Base-by-base conservation (phyloP, 2,329 filamentous ascomycete species). In the Ceratocystis cubensis region DNA sequence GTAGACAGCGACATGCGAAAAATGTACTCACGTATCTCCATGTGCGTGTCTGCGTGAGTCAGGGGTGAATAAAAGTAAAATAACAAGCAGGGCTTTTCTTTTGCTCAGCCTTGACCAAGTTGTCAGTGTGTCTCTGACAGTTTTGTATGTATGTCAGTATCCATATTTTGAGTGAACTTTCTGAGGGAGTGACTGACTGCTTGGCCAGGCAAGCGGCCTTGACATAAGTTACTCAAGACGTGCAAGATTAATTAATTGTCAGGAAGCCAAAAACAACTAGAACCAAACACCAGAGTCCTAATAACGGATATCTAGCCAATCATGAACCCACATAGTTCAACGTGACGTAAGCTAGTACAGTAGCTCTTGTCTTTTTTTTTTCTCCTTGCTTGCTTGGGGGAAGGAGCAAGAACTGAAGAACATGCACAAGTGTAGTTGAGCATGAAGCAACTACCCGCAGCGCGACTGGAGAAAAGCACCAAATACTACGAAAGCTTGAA, bases 251-350 rank as follows among this genome's bases (percentile, higher is more conserved):
- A 41, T 41, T 41, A 15, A 15, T 3, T 28, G 48, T 4, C 48
- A 53, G 17, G 48, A 53, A 15, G 37, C 37, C 37, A 41, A 41
- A 41, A 41, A 41, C 37, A 41, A 41, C 37, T 1, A 41, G 10
- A 53, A 7, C 20, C 15, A 53, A 41, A 2, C 48, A 13, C 25
- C 48, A 5, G 48, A 53, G 10, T 41, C 20, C 22, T 25, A 6
- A 13, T 53, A 22, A 5, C 25, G 20, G 48, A 28, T 5, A 15
- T 53, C 3, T 25, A 46, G 45, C 61, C 61, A 63, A 63, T 63
- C 61, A 63, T 20, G 33, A 45, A 13, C 61, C 22, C 20, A 28
- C 61, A 25, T 45, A 50, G 48, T 48, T 33, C 44, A 63, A 63
- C 61, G 41, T 63, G 61, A 37, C 56, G 7, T 59, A 15, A 59